These are phyloP conservation scores for Dictyostelium firmibasis DNA, from an alignment of 78 protist genomes.

Conservation along the genomic window DNA sequence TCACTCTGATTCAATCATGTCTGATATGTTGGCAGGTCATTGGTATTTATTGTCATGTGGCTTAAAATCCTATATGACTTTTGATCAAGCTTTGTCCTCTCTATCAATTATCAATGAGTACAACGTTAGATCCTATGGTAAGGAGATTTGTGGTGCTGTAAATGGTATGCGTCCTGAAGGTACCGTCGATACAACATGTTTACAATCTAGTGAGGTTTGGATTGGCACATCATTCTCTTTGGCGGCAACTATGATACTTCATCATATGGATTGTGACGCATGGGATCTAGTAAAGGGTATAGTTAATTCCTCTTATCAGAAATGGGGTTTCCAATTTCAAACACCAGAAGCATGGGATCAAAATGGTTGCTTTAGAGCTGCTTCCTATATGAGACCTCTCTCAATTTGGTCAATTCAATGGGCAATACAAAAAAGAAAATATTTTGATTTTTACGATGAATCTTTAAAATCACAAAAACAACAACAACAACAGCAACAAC, in stretches of 20 bases:
- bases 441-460: constrained; percentile 19
- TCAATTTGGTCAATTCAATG: constrained; percentile 80
- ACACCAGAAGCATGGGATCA: constrained; percentile 83
- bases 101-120: constrained; percentile 65
- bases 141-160: constrained; percentile 76
- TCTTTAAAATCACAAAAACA: constrained; percentile 4
- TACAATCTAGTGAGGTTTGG: constrained; percentile 84
- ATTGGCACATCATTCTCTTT: constrained; percentile 73
- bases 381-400: constrained; percentile 74
- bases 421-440: constrained; percentile 37
- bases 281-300: constrained; percentile 48
- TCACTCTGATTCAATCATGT: constrained; percentile 63
- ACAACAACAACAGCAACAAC: background rate
- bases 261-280: constrained; percentile 55
- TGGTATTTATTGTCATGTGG: constrained; percentile 76
- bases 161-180: constrained; percentile 84
- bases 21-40: constrained; percentile 81
- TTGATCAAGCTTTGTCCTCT: constrained; percentile 69
- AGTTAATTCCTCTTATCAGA: constrained; percentile 46
- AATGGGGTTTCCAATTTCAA: constrained; percentile 79
- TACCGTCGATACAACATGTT: constrained; percentile 43
- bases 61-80: constrained; percentile 32
- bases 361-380: constrained; percentile 68
- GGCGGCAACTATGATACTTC: constrained; percentile 67
- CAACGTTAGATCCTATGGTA: constrained; percentile 43